Evolutionary conservation across 2,329 filamentous ascomycete genomes (phyloP), one percentile per base, ranked within the genome.

Genomic region (Colletotrichum graminicola): DNA sequence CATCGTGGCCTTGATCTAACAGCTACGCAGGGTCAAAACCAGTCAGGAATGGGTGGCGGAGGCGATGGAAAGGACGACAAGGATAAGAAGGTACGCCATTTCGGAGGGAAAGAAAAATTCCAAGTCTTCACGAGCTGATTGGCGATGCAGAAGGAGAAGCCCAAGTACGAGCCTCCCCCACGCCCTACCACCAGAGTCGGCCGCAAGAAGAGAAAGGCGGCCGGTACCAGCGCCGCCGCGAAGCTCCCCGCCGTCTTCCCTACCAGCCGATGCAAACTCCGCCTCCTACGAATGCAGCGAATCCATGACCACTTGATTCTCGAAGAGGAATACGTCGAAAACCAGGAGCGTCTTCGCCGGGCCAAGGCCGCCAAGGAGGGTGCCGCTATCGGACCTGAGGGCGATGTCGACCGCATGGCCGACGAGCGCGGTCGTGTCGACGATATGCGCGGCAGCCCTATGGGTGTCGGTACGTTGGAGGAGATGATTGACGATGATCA

Each of bases 401-500:
- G 92, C 54, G 85, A 91, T 71, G 79, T 82, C 75, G 97, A 99
- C 81, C 88, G 96, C 65, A 94, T 97, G 80, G 97, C 96, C 29
- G 96, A 99, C 79, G 96, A 99, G 84, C 90, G 96, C 78, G 92
- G 94, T 78, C 92, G 95, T 52, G 96, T 99, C 34, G 96, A 99
- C 81, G 96, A 99, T 80, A 98, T 98, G 95, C 91, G 96, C 81
- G 96, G 96, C 76, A 98, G 94, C 81, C 96, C 96, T 55, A 99
- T 99, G 96, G 95, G 96, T 26, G 96, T 99, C 54, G 96, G 96
- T 74, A 98, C 96, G 71, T 86, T 99, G 76, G 96, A 99, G 83
- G 96, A 99, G 86, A 93, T 99, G 86, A 99, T 99, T 79, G 96
- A 99, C 79, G 96, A 99, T 81, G 96, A 99, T 84, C 96, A 99